These are phyloP conservation scores for Wickerhamomyces queroliae DNA, from an alignment of 805 yeast species.

Conservation along the genomic window DNA sequence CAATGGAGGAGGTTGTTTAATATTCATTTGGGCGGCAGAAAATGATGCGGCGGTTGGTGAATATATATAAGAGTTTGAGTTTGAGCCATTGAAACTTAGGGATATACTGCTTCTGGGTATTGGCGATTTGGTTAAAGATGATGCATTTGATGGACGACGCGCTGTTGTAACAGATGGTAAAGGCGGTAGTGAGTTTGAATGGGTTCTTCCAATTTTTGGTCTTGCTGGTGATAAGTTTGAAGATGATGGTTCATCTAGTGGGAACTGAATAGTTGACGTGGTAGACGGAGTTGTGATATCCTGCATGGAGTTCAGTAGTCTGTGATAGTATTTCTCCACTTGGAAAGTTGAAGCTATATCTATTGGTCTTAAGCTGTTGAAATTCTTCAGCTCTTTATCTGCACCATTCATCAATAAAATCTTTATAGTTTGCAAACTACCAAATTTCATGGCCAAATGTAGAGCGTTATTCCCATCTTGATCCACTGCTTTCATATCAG, in stretches of 20 bases:
- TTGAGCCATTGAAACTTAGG: conserved; percentile 16
- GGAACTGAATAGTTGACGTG: neutral
- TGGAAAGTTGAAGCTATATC: conserved; percentile 55
- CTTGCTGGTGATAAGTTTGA: neutral
- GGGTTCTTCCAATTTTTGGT: conserved; percentile 5
- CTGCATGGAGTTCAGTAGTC: conserved; percentile 17
- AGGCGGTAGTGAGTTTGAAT: conserved; percentile 26
- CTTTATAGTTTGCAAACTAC: conserved; percentile 51
- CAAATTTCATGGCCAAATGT: conserved; percentile 75
- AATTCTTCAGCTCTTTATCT: conserved; percentile 43
- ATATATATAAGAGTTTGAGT: conserved; percentile 19
- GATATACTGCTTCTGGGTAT: conserved; percentile 20
- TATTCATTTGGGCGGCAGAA: conserved; percentile 7
- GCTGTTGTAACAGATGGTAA: conserved; percentile 27
- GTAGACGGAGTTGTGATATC: neutral
- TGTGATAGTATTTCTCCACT: conserved; percentile 36
- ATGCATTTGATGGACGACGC: conserved; percentile 21
- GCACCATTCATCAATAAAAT: conserved; percentile 45
- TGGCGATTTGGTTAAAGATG: conserved; percentile 19
- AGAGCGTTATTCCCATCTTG: conserved; percentile 74
- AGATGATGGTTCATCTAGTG: neutral
- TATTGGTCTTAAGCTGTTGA: conserved; percentile 58
- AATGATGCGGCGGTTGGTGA: conserved; percentile 13
- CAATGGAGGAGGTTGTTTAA: conserved; percentile 14
- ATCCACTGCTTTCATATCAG: conserved; percentile 70